These are phyloP conservation scores for Lasiodiplodia gonubiensis DNA, from an alignment of 2,329 filamentous ascomycete genomes.

Conservation along the genomic window DNA sequence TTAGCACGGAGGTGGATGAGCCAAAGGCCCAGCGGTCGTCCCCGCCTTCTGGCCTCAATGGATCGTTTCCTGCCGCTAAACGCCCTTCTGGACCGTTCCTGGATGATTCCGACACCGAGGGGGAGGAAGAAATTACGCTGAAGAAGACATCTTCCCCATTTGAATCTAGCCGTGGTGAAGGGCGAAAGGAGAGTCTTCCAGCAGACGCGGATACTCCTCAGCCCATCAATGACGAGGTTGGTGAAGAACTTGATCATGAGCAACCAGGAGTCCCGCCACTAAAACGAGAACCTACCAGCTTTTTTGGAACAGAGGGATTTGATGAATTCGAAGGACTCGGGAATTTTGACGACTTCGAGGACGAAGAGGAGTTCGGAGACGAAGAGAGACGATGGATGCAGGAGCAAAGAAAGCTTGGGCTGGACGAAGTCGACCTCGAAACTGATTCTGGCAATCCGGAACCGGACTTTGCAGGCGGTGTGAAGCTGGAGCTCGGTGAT, in stretches of 20 bases:
- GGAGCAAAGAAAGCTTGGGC: conserved; percentile 65
- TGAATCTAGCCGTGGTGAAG: not conserved
- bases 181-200: not conserved
- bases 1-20: conserved; percentile 47
- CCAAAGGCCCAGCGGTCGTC: conserved; percentile 39
- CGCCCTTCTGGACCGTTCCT: conserved; percentile 67
- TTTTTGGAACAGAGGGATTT: conserved; percentile 46
- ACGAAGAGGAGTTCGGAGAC: conserved; percentile 60
- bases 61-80: conserved; percentile 30
- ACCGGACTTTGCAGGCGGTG: conserved; percentile 46
- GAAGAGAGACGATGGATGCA: conserved; percentile 70
- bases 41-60: conserved; percentile 32
- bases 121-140: conserved; percentile 38
- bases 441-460: conserved; percentile 61
- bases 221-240: conserved; percentile 15
- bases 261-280: conserved; percentile 36
- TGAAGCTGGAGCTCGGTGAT: conserved; percentile 28
- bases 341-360: conserved; percentile 61
- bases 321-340: conserved; percentile 61
- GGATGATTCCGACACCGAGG: conserved; percentile 70
- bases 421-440: conserved; percentile 55
- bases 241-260: conserved; percentile 11
- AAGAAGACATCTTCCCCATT: not conserved
- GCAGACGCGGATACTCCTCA: not conserved
- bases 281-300: conserved; percentile 57